Evolutionary conservation across 306 rosid genomes (phyloP).

Genomic region (Vicia sativa): DNA sequence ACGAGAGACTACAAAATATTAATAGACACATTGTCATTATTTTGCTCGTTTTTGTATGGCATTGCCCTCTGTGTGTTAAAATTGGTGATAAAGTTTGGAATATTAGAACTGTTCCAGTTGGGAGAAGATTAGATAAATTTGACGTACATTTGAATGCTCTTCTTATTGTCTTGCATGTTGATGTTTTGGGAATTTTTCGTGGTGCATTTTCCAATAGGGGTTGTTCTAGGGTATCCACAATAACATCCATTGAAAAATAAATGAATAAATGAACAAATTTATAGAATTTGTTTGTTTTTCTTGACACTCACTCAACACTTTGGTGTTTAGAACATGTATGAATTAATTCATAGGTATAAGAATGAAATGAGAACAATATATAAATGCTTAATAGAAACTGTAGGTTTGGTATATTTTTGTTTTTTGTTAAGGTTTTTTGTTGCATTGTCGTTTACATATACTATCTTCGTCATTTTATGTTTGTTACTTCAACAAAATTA

Average conservation of each 20-base stretch:
- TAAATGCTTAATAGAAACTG: neutral
- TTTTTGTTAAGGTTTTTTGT: neutral
- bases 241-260: slow-evolving; percentile 36
- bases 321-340: neutral
- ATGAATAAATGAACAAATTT: neutral
- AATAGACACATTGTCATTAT: slow-evolving; percentile 50
- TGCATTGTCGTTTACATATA: neutral
- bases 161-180: slow-evolving; percentile 59
- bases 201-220: slow-evolving; percentile 46
- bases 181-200: slow-evolving; percentile 50
- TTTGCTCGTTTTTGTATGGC: slow-evolving; percentile 46
- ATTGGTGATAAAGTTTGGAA: slow-evolving; percentile 65
- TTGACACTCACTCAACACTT: neutral
- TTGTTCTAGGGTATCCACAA: slow-evolving; percentile 19
- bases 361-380: neutral
- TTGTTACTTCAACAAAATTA: slow-evolving; percentile 6
- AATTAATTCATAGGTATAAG: neutral
- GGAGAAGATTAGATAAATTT: slow-evolving; percentile 70
- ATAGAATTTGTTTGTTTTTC: neutral
- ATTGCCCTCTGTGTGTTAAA: slow-evolving; percentile 65
- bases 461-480: slow-evolving; percentile 15
- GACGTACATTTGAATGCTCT: slow-evolving; percentile 73
- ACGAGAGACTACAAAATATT: slow-evolving; percentile 54
- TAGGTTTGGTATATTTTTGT: slow-evolving; percentile 20
- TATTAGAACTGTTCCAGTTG: slow-evolving; percentile 71